Conservation (phyloP, 148 eudicot species). For the Oxyria digyna region DNA sequence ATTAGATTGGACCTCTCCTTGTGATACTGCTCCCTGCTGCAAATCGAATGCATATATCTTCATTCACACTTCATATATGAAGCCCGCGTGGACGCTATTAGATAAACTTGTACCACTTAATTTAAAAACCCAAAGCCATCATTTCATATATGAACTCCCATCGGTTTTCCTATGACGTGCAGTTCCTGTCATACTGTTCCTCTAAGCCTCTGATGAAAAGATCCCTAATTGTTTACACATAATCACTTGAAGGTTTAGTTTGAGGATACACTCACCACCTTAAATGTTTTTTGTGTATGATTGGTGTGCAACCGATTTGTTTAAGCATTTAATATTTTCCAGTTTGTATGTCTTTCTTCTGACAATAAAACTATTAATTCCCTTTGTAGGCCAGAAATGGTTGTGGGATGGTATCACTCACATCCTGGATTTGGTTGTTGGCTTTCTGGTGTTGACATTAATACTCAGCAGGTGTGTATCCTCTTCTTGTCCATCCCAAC, state of each 20-base stretch:
- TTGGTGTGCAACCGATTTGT: neutral
- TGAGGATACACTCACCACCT: neutral
- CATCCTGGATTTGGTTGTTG: conserved; percentile 73
- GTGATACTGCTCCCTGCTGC: neutral
- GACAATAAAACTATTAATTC: neutral
- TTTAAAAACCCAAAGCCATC: neutral
- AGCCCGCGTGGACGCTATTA: neutral
- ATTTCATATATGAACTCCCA: neutral
- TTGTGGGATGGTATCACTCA: conserved; percentile 61
- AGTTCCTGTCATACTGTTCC: neutral
- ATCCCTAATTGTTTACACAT: neutral
- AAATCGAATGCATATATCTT: neutral
- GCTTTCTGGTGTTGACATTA: conserved; percentile 67
- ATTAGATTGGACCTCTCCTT: neutral
- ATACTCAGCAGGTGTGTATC: conserved; percentile 43
- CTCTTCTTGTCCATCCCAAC: neutral
- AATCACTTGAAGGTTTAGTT: neutral
- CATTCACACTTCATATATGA: neutral
- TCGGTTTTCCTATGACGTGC: neutral
- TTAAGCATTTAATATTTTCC: too few species aligned
- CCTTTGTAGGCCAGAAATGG: conserved; percentile 43
- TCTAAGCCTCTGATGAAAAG: neutral
- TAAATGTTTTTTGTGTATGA: neutral
- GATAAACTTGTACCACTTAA: neutral
- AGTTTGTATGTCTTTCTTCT: neutral